Percentiles rank a stretch among this genome's conserved stretches.
phyloP scores from a whole-genome alignment of 768 basidiomycete species.

The Mycena epipterygia region DNA sequence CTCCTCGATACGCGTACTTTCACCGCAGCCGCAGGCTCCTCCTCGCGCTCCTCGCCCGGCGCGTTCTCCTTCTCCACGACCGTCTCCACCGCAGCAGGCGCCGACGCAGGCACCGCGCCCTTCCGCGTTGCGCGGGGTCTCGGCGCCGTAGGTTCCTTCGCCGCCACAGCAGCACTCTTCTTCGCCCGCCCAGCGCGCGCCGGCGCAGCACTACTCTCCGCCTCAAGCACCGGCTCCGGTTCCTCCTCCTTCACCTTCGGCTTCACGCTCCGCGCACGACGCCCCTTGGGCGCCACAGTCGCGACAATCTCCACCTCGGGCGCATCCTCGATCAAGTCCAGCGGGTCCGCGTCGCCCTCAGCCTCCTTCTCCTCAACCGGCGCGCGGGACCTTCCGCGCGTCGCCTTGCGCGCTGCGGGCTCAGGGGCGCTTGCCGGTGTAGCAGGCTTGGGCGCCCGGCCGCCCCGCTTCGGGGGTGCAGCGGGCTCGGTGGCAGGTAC shows the following conservation, averaged over 20 bases:
- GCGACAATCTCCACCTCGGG: slow-evolving; percentile 38
- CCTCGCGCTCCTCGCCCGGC: slow-evolving; percentile 47
- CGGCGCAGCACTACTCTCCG: slow-evolving; percentile 15
- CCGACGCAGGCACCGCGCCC: slow-evolving; percentile 23
- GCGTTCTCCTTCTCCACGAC: slow-evolving; percentile 60
- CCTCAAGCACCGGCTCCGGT: slow-evolving; percentile 31
- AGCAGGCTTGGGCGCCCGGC: slow-evolving; percentile 21
- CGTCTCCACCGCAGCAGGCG: slow-evolving; percentile 42
- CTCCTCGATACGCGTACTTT: slow-evolving; percentile 55
- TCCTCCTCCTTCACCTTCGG: slow-evolving; percentile 39
- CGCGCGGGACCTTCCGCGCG: slow-evolving; percentile 34
- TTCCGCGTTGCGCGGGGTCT: slow-evolving; percentile 40
- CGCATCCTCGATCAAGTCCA: slow-evolving; percentile 33
- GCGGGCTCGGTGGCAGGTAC: slow-evolving; percentile 29
- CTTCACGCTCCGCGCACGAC: slow-evolving; percentile 29
- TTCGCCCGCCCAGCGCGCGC: slow-evolving; percentile 25
- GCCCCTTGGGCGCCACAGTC: slow-evolving; percentile 30
- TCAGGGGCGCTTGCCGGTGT: slow-evolving; percentile 34
- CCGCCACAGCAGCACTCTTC: slow-evolving; percentile 34
- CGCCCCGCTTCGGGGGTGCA: slow-evolving; percentile 15
- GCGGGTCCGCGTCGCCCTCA: slow-evolving; percentile 40
- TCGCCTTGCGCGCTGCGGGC: slow-evolving; percentile 29
- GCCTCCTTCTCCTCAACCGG: slow-evolving; percentile 31
- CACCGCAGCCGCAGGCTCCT: slow-evolving; percentile 36
- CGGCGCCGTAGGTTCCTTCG: slow-evolving; percentile 23